Percentiles rank a stretch among this genome's conserved stretches.
phyloP scores from a whole-genome alignment of 2,329 filamentous ascomycete species.

The Lasiodiplodia gonubiensis region DNA sequence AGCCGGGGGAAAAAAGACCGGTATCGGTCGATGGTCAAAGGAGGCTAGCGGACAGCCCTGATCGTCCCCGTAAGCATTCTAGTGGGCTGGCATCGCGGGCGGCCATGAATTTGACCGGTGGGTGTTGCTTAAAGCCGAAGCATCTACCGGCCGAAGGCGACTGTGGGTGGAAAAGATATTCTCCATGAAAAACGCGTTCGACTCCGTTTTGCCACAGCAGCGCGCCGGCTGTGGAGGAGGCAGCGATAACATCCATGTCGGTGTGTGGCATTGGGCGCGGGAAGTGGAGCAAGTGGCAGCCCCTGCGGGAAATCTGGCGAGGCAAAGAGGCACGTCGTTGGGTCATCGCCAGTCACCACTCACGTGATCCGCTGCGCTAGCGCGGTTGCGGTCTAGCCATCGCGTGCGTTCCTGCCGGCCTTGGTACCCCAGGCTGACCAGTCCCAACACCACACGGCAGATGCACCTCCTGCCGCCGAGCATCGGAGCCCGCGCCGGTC shows the following conservation, averaged over 20 bases:
- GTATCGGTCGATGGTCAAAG: conserved; percentile 11
- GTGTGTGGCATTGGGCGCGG: conserved; percentile 16
- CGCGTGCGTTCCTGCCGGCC: background rate
- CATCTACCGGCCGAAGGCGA: background rate
- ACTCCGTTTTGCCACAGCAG: conserved; percentile 2
- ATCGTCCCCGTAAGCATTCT: conserved; percentile 11
- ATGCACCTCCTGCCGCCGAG: background rate
- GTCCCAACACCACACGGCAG: background rate
- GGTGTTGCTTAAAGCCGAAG: background rate
- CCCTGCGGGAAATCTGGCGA: conserved; percentile 6
- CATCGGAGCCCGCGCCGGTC: background rate
- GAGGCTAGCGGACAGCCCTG: conserved; percentile 4
- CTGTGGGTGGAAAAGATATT: background rate
- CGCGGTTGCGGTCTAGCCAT: background rate
- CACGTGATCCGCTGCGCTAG: background rate
- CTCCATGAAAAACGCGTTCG: background rate
- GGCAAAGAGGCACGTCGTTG: background rate
- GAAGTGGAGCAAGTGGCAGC: conserved; percentile 10
- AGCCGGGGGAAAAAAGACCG: conserved; percentile 13
- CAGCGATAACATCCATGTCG: conserved; percentile 18
- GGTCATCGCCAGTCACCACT: background rate
- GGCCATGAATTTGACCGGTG: conserved; percentile 8
- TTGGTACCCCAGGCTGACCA: background rate
- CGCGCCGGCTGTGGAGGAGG: background rate
- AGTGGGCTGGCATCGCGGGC: background rate